Evolutionary conservation across 306 rosid genomes (phyloP).

Genomic region (Casuarina glauca): DNA sequence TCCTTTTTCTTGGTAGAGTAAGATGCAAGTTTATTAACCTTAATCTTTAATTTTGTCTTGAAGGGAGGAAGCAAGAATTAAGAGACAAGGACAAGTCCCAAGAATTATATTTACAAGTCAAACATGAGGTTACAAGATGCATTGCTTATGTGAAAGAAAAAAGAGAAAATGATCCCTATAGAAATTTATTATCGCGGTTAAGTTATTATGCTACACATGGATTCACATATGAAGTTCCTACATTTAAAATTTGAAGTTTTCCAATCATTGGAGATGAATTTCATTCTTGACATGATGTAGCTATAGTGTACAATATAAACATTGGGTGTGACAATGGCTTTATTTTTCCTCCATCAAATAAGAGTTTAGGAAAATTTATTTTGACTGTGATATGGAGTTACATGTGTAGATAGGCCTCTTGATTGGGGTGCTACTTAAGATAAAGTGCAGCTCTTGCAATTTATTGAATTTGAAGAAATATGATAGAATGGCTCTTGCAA

Average conservation of each 20-base stretch:
- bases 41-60: constrained; percentile 14
- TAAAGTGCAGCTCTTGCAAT: too few species aligned
- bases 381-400: too few species aligned
- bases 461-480: too few species aligned
- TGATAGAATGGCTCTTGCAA: too few species aligned
- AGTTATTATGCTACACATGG: constrained; percentile 63
- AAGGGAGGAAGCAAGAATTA: constrained; percentile 68
- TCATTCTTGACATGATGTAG: background rate
- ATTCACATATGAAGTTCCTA: constrained; percentile 58
- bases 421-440: too few species aligned
- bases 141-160: constrained; percentile 66
- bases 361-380: too few species aligned
- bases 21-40: background rate
- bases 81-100: constrained; percentile 53
- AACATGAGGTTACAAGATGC: constrained; percentile 67
- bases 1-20: background rate
- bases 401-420: too few species aligned
- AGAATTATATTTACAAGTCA: constrained; percentile 64
- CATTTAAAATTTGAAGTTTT: constrained; percentile 62
- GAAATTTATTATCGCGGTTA: constrained; percentile 54
- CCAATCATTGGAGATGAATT: background rate
- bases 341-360: too few species aligned
- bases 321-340: background rate
- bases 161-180: constrained; percentile 72
- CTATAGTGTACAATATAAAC: too few species aligned